Base-by-base conservation (phyloP, 352 stramenopile genomes). In the Globisporangium nunn region DNA sequence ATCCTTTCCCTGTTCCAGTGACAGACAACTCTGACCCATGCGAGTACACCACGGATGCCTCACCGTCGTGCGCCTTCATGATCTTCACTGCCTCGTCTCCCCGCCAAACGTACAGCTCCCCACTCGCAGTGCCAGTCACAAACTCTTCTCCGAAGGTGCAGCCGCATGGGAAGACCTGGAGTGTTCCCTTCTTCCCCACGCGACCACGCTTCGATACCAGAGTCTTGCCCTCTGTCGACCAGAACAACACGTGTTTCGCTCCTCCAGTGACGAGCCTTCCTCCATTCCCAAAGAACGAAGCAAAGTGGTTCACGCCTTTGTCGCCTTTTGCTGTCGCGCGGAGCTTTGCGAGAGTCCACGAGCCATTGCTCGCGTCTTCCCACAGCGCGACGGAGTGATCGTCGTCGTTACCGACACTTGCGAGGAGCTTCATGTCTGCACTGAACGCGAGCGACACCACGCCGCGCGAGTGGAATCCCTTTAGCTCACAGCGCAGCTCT, bases 381-480 rank as follows among this genome's bases (percentile, higher is more conserved):
- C 87, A 95, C 8, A 96, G 59, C 11, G 80, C 83, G 1, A 95
- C 48, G 3, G 70, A 91, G 50, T 94, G 87, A 53, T 96, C 82
- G 50, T 91, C 83, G 40, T 95, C 87, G 11, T 87, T 72, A 4
- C 85, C 87, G 2, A 92, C 67, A 8, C 72, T 88, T n/a, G 86
- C 70, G 2, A 95, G 40, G 30, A 72, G 69, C 3, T 73, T 84
- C 11, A 74, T 61, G 61, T 87, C 77, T 11, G 44, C 40, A 6
- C 66, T 87, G 33, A 95, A 96, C 2, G 77, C 71, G 50, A 96
- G 50, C 14, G 76, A 81, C 8, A 91, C 48, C 0, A 96, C 81
- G 3, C 85, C 83, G 10, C 85, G 79, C 3, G 76, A 40, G 53
- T 96, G 84, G 43, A 85, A 81, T 0, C 79, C 78, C 39, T 76